Evolutionary conservation across 2,329 filamentous ascomycete species (phyloP), one percentile per base, ranked within the genome.

Genomic region (Sarocladium strictum): DNA sequence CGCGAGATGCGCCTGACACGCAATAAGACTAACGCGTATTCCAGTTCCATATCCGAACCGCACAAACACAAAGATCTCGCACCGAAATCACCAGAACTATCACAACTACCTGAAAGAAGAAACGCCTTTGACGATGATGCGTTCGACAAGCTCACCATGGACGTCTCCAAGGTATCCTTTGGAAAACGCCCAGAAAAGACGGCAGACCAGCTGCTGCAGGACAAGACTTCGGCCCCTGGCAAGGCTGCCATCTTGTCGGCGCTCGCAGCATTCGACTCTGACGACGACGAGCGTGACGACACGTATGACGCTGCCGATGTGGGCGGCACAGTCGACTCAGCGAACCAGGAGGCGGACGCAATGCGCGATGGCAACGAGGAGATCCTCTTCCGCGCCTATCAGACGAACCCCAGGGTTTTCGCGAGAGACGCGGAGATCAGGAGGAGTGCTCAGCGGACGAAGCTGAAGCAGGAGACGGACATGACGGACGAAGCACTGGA

Each of bases 221-320:
- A 90, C 64, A 80, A 80, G 52, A 78, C 80, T 19, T 73, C 73
- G 1, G 83, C 85, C 3, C 82, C 86, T 1, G 85, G 85, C 62
- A 96, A 95, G 72, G 89, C 90, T 0, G 87, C 90, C 11, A 96
- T 97, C 61, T 74, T 96, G 23, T 89, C 92, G 2, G 93, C 93
- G 0, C 81, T 97, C 2, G 90, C 90, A 15, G 81, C 87, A 1
- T 97, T 97, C 61, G 92, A 97, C 71, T 87, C 86, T 0, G 93
- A 97, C 62, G 94, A 97, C 61, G 94, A 99, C 67, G 94, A 99
- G 72, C 83, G 91, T 33, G 94, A 99, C 68, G 94, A 99, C 67
- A 97, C 93, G 0, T 99, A 99, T 66, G 94, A 99, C 63, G 84
- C 86, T 1, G 90, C 85, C 51, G 94, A 97, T 64, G 90, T 97